Base-by-base conservation (phyloP, 345 rosid species). In the Lepidium didymum region DNA sequence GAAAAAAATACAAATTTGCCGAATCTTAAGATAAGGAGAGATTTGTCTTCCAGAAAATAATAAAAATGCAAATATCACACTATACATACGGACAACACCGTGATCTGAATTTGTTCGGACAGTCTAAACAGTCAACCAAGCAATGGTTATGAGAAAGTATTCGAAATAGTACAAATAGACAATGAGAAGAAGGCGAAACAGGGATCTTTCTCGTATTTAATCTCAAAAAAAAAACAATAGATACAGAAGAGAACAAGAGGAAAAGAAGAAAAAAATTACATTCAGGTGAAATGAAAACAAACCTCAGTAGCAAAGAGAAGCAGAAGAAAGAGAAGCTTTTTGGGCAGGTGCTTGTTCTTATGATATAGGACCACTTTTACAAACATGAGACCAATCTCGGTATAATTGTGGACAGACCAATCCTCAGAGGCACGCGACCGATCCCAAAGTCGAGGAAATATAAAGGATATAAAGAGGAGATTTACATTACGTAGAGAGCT, bases 401-500 rank as follows among this genome's bases (percentile, higher is more conserved):
- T 51, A 41, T 61, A 47, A 51, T 41, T 62, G 62, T 54, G 56
- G 68, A 61, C 45, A 16, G 18, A 40, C 42, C 60, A 29, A 27
- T 52, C 75, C 54, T 52, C 54, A 42, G 62, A 29, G 1, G 75
- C 67, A 41, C n/a, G 31, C 45, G 10, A 59, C 19, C 33, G 14
- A 62, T 70, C 68, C 56, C 69, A 70, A 51, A 70, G 61, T 50
- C 47, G 40, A 53, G 57, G 3, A 71, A 23, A 16, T 25, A 62
- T 4, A 14, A 42, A 25, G 31, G 27, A 45, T 21, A 11, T 19
- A 8, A 7, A 63, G 8, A 35, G 8, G 67, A 65, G 41, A 69
- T n/a, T 12, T 44, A 25, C 49, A 69, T 68, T 65, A 88, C 13
- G 83, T 68, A 35, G 96, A 93, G 50, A 88, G 87, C 78, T 90